Conservation (phyloP, 2,329 filamentous ascomycete species). For the Orbilia blumenaviensis region DNA sequence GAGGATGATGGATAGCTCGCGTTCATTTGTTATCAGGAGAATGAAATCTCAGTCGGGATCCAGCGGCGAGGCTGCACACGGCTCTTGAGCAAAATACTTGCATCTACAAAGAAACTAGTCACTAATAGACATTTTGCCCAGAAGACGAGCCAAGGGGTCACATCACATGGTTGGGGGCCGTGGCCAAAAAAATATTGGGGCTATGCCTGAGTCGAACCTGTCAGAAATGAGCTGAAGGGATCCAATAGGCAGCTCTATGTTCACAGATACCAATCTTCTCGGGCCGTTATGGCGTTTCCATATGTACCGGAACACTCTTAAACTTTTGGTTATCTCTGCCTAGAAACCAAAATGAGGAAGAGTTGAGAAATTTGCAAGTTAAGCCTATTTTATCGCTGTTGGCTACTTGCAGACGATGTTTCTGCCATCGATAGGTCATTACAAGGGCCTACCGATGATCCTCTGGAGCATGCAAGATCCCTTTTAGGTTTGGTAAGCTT, state of each 20-base stretch:
- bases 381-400: slow-evolving; percentile 35
- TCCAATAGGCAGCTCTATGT: slow-evolving; percentile 37
- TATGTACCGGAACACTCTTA: slow-evolving; percentile 36
- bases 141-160: slow-evolving; percentile 24
- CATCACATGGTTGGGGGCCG: slow-evolving; percentile 29
- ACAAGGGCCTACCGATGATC: slow-evolving; percentile 44
- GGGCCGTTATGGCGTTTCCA: slow-evolving; percentile 48
- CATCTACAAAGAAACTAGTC: background rate
- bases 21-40: slow-evolving; percentile 26
- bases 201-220: slow-evolving; percentile 52
- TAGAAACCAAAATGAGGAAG: slow-evolving; percentile 21
- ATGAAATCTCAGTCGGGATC: slow-evolving; percentile 18
- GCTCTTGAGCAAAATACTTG: slow-evolving; percentile 25
- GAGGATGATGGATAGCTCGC: background rate
- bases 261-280: slow-evolving; percentile 7
- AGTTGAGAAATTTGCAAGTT: slow-evolving; percentile 26
- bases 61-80: slow-evolving; percentile 9
- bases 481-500: slow-evolving; percentile 36
- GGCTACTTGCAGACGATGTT: slow-evolving; percentile 38
- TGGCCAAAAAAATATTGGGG: slow-evolving; percentile 50
- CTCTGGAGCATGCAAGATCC: slow-evolving; percentile 38
- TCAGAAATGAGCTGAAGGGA: slow-evolving; percentile 54
- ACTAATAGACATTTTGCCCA: background rate
- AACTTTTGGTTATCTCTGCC: slow-evolving; percentile 20
- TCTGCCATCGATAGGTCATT: slow-evolving; percentile 47